A percentile compares a stretch with the other conserved stretches of the same genome.
These are phyloP conservation scores for Didymella sp. DNA, from an alignment of 2,329 filamentous ascomycete genomes.

Conservation along the genomic window DNA sequence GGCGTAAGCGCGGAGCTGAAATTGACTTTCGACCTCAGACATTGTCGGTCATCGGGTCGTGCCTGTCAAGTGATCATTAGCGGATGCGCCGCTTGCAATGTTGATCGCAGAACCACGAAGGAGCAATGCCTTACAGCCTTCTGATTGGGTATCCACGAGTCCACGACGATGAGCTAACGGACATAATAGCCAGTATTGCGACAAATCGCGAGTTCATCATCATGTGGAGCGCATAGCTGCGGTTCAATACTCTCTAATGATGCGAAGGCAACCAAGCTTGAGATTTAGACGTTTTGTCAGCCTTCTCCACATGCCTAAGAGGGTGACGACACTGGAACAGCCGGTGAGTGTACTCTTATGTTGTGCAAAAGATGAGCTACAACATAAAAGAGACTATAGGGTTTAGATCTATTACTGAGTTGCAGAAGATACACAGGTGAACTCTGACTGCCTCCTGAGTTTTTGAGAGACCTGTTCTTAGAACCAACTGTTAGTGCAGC, in stretches of 20 bases:
- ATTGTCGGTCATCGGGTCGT: not conserved
- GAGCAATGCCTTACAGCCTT: not conserved
- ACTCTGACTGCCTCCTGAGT: too few relatives aligned
- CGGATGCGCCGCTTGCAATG: not conserved
- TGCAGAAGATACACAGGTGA: too few relatives aligned
- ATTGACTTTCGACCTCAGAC: not conserved
- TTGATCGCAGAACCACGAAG: conserved; percentile 2
- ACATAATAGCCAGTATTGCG: not conserved
- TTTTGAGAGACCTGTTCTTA: too few relatives aligned
- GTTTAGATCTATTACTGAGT: too few relatives aligned
- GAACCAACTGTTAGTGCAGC: too few relatives aligned
- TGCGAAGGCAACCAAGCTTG: not conserved
- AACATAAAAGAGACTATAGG: too few relatives aligned
- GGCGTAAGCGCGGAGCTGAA: conserved; percentile 7
- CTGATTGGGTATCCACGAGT: not conserved
- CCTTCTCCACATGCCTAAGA: not conserved
- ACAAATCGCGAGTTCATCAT: not conserved
- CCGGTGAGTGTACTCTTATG: too few relatives aligned
- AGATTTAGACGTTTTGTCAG: not conserved
- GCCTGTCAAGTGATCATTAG: not conserved
- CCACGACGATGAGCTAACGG: not conserved
- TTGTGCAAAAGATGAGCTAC: too few relatives aligned
- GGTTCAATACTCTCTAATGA: not conserved
- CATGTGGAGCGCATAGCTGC: conserved; percentile 1
- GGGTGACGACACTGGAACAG: not conserved